Percentiles rank a stretch among this genome's conserved stretches.
Conservation (phyloP, 2,329 filamentous ascomycete species). For the Cercospora sp. region DNA sequence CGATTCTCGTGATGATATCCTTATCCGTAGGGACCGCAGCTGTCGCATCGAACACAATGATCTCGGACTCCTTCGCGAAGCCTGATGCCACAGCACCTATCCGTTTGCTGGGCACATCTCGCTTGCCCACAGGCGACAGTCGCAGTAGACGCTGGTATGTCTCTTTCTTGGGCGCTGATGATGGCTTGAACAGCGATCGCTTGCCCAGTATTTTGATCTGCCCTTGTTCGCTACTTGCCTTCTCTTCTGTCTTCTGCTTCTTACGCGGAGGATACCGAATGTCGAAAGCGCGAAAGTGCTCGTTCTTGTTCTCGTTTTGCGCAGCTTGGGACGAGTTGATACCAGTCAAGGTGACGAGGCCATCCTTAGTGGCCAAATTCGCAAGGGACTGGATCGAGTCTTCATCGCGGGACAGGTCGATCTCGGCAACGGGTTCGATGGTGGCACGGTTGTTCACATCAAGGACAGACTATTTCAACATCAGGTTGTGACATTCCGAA, state of each 20-base stretch:
- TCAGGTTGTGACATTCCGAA: not conserved
- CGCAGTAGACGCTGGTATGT: constrained; percentile 61
- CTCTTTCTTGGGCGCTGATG: constrained; percentile 52
- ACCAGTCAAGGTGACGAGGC: constrained; percentile 64
- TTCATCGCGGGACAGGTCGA: constrained; percentile 78
- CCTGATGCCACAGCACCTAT: constrained; percentile 79
- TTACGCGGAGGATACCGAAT: constrained; percentile 58
- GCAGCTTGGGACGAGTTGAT: constrained; percentile 79
- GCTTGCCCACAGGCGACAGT: constrained; percentile 57
- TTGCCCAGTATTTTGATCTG: constrained; percentile 53
- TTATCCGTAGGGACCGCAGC: constrained; percentile 52
- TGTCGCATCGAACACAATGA: constrained; percentile 75
- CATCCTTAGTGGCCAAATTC: constrained; percentile 62
- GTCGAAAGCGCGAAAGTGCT: constrained; percentile 77
- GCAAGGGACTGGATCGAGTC: constrained; percentile 86
- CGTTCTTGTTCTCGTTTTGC: constrained; percentile 73
- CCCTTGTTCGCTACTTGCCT: constrained; percentile 40
- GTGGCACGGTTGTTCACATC: constrained; percentile 69
- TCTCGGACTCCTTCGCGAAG: constrained; percentile 69
- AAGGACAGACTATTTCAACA: constrained; percentile 61
- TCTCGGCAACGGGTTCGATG: constrained; percentile 64
- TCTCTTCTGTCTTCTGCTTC: constrained; percentile 40
- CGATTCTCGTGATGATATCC: constrained; percentile 58
- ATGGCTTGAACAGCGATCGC: constrained; percentile 52
- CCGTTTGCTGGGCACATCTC: constrained; percentile 56